Evolutionary conservation across 2,329 filamentous ascomycete species (phyloP).

Genomic region (Diaporthe citrichinensis): DNA sequence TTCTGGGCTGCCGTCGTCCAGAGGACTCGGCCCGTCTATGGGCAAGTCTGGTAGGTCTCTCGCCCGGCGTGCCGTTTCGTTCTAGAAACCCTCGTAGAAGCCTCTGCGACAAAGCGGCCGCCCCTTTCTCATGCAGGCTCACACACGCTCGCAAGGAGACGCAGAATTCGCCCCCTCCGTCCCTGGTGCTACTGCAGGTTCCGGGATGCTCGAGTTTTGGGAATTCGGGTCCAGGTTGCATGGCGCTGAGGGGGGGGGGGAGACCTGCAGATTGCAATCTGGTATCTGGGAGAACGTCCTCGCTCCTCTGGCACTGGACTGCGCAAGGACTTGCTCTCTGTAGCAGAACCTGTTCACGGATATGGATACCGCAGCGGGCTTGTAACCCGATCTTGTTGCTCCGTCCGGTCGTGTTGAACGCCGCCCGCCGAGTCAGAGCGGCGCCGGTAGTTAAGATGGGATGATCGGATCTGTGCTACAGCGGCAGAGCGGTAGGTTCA

Average conservation of each 20-base stretch:
- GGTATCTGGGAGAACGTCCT: not conserved
- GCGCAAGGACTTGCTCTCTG: not conserved
- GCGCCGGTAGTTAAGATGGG: constrained; percentile 35
- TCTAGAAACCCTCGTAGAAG: constrained; percentile 20
- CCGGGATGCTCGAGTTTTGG: constrained; percentile 26
- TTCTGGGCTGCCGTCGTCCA: constrained; percentile 14
- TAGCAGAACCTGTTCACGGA: not conserved
- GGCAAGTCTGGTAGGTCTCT: constrained; percentile 6
- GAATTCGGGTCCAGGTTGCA: constrained; percentile 38
- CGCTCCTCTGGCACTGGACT: not conserved
- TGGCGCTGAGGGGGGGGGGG: constrained; percentile 20
- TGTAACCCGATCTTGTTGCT: not conserved
- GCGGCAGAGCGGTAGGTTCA: constrained; percentile 30
- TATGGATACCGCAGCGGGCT: constrained; percentile 19
- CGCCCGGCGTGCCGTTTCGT: constrained; percentile 5
- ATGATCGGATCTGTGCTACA: constrained; percentile 32
- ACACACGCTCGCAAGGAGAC: not conserved
- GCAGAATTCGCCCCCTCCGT: constrained; percentile 9
- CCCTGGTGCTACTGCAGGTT: constrained; percentile 34
- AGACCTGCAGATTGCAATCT: constrained; percentile 42
- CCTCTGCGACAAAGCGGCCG: constrained; percentile 16
- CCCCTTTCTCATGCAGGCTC: constrained; percentile 32
- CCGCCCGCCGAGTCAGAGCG: constrained; percentile 21
- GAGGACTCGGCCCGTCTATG: constrained; percentile 15
- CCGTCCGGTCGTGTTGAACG: constrained; percentile 18